Evolutionary conservation across 306 rosid species (phyloP), one percentile per base, ranked within the genome.

Genomic region (Pterocarpus macrocarpus): DNA sequence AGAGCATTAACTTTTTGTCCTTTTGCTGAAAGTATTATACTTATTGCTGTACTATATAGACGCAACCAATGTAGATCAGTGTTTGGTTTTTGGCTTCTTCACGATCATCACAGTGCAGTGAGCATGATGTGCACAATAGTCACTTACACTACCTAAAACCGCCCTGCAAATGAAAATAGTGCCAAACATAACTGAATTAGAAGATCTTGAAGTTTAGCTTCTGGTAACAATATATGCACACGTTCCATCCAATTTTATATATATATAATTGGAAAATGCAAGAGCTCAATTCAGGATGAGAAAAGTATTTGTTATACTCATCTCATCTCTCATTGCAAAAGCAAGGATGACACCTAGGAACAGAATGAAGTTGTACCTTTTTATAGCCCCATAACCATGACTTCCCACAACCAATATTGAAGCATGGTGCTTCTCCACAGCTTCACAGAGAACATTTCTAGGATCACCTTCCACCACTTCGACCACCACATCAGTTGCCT

Each of bases 41-140:
- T 69, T 82, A 69, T 76, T 82, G 7, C 43, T 73, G 67, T 12
- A 83, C 4, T 22, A n/a, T 36, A 39, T 63, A 45, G 28, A 80
- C 7, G 67, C 68, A 22, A 72, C 30, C 32, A 56, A 30, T 22
- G 30, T 35, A 44, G 63, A 73, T 86, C 73, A 89, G 78, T 82
- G 92, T 53, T 88, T 73, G 77, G 8, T 56, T 80, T 91, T 89
- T 3, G 98, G 98, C 89, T 38, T 87, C 93, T 91, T 92, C 86
- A 91, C 97, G 4, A 92, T 91, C 91, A 90, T 88, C 75, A 94
- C 89, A 1, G 89, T 80, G 86, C 94, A 90, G 79, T 79, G 89
- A 78, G 97, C 98, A 64, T 92, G 94, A 73, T 88, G 97, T 64
- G 91, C 88, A 82, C 98, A 94, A 30, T 91, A 90, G 84, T 92